Base-by-base conservation (phyloP, 768 basidiomycete genomes). In the Rossbeevera mucosa region DNA sequence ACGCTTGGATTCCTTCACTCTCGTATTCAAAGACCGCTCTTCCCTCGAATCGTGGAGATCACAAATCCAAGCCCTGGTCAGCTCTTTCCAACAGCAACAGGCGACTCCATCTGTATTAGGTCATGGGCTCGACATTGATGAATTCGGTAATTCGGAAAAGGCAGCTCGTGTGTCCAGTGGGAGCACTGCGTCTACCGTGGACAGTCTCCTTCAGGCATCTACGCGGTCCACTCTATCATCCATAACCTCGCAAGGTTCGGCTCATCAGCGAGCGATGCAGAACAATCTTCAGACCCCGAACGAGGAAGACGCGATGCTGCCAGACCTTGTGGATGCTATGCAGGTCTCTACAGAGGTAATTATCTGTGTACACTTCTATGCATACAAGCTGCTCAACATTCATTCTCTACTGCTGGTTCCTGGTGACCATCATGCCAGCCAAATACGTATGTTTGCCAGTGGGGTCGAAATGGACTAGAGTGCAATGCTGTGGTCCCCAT, bases 11-110 rank as follows among this genome's bases (percentile, higher is more conserved):
- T 90, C 88, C 47, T 98, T 99, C 72, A 95, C 97, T 69, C 80
- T 99, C 44, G 87, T 93, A 61, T 99, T 96, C 80, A 88, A 86
- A 64, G 91, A 98, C 50, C 83, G 89, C 26, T 75, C 83, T n/a
- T 87, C 87, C 2, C 78, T 96, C 52, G 92, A 97, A 63, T 78
- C 87, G 0, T 98, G 96, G 96, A 85, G 79, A 65, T 79, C 76
- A 47, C 88, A 87, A 52, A 88, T 99, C 57, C 85, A 89, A 64
- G 72, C 77, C 1, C 81, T 97, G 5, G 85, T 98, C 38, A 76
- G 76, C 50, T 72, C 79, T 63, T 86, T 86, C 70, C 88, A 89
- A 59, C 70, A 76, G 7, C 82, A 80, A 53, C 74, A 76, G 51
- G 68, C 72, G 16, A 65, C 59, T 7, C 75, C 65, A 14, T 55